These are phyloP conservation scores for Dactylellina drechsleri DNA, from an alignment of 2,329 filamentous ascomycete species.

Conservation along the genomic window DNA sequence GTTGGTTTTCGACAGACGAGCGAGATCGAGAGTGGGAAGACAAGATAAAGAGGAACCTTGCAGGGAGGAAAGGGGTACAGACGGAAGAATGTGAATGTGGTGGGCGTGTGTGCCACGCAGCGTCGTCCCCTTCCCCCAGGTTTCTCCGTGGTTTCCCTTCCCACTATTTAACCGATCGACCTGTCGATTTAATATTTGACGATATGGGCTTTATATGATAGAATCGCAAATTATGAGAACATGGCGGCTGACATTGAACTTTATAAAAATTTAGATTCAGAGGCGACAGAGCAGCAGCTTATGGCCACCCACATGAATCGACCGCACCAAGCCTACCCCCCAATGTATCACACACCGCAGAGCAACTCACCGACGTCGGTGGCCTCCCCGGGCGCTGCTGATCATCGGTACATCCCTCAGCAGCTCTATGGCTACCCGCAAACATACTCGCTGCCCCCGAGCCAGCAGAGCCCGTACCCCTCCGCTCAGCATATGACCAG, in stretches of 20 bases:
- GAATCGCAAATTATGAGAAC: too few relatives aligned
- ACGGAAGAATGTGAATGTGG: neutral
- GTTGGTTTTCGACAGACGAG: neutral
- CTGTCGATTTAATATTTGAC: too few relatives aligned
- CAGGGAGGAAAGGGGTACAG: conserved; percentile 35
- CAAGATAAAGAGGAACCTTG: conserved; percentile 7
- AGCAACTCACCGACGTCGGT: conserved; percentile 95
- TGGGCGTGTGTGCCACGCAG: conserved; percentile 35
- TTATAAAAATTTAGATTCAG: conserved; percentile 22
- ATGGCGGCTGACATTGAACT: conserved; percentile 19
- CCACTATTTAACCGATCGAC: too few relatives aligned
- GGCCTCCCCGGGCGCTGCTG: conserved; percentile 86
- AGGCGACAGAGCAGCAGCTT: conserved; percentile 43
- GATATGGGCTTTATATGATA: too few relatives aligned
- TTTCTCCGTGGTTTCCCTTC: conserved; percentile 10
- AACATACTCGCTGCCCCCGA: conserved; percentile 68
- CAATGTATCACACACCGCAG: conserved; percentile 94
- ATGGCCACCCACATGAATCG: conserved; percentile 76
- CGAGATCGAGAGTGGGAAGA: neutral
- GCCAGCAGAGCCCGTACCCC: conserved; percentile 69
- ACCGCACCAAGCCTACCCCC: conserved; percentile 73
- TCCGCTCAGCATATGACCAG: conserved; percentile 69
- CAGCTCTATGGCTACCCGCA: conserved; percentile 81
- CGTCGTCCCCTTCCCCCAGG: conserved; percentile 21
- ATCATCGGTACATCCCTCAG: conserved; percentile 82